Conservation (phyloP, 163 green algal genomes). For the Chloroidium sp. region DNA sequence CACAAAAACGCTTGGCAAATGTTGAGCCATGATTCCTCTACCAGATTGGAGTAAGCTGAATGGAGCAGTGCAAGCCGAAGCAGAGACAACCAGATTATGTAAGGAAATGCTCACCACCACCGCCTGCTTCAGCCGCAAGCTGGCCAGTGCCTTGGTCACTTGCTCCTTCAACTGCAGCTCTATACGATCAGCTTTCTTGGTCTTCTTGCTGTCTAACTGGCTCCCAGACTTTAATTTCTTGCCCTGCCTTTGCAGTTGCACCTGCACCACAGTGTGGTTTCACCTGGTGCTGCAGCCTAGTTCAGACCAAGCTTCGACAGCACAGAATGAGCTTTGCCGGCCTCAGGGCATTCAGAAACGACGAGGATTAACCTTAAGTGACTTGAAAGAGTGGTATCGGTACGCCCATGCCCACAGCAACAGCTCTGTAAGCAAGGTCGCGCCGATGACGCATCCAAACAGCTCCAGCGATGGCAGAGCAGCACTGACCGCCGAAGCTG, state of each 20-base stretch:
- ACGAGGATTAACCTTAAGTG: not conserved
- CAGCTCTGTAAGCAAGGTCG: not conserved
- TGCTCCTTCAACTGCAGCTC: not conserved
- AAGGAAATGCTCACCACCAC: not conserved
- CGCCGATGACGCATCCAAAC: not conserved
- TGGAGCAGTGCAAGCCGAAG: no score
- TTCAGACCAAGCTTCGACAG: not conserved
- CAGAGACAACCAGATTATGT: no score
- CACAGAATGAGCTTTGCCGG: no score
- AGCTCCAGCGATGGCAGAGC: not conserved
- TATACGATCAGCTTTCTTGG: not conserved
- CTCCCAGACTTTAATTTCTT: constrained; percentile 1
- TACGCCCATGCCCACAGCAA: constrained; percentile 6
- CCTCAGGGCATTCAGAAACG: no score
- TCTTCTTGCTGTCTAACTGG: not conserved
- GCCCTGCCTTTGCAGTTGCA: not conserved
- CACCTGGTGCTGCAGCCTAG: not conserved
- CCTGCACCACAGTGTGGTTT: constrained; percentile 6
- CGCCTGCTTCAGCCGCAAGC: not conserved
- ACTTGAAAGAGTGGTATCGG: not conserved
- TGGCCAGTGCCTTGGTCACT: not conserved
- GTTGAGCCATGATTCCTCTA: no score
- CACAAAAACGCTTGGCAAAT: not conserved
- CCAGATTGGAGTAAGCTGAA: no score
- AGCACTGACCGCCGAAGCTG: no score